Evolutionary conservation across 441 rosid genomes (phyloP), one percentile per base, ranked within the genome.

Genomic region (Gossypium davidsonii): DNA sequence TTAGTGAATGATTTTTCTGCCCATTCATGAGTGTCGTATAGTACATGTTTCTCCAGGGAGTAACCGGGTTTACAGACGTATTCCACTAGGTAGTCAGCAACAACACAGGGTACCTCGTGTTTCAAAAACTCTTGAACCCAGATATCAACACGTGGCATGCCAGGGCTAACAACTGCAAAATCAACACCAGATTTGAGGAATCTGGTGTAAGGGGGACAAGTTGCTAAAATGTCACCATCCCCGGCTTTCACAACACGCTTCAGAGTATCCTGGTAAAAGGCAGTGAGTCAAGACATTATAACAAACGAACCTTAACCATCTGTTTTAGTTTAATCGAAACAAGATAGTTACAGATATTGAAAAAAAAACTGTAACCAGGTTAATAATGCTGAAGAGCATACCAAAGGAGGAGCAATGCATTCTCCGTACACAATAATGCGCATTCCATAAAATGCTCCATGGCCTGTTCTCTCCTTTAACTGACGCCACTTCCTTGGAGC

Each of bases 171-270:
- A 49, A 96, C 62, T 0, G 96, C 99, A 14, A 85, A 96, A 83
- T 93, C 93, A 3, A 91, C 89, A 62, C 88, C 90, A 44, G 89
- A 76, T 26, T 86, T 76, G 44, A 96, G 86, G 83, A 88, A 88
- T 7, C 94, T 90, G 7, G 83, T 83, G 80, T 96, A 96, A 51
- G 99, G 99, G 20, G 99, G 97, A 75, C 97, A 91, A 20, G 98
- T 93, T 74, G 99, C 98, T 79, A 96, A 73, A 77, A 96, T 84
- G 0, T 85, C 84, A 74, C 99, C 99, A 72, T 86, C 97, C 58
- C 97, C 99, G 18, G 99, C 94, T 85, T 96, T 93, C 82, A 93
- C 90, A 2, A 77, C 97, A 6, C 98, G 91, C 86, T 96, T 96
- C 81, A 96, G 73, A 4, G 98, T 93, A 70, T 96, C 99, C 99